Percentiles rank a stretch among this genome's conserved stretches.
Conservation (phyloP, 768 basidiomycete genomes). For the Rhizopogon roseolus region DNA sequence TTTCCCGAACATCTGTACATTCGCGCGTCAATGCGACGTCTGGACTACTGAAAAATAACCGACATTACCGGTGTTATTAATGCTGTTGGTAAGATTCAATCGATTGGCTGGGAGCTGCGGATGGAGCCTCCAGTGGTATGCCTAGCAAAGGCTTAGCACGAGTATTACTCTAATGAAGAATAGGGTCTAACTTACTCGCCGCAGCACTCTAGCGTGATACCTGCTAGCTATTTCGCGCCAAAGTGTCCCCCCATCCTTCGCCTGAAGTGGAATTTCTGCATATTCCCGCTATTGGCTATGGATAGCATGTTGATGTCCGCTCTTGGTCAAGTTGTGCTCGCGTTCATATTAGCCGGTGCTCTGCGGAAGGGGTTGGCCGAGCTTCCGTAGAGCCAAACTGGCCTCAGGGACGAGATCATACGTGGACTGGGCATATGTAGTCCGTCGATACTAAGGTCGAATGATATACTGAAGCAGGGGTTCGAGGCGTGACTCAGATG, state of each 20-base stretch:
- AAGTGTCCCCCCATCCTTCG: conserved; percentile 68
- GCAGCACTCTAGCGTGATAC: conserved; percentile 77
- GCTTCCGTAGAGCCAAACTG: conserved; percentile 76
- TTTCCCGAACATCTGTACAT: conserved; percentile 81
- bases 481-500: no score
- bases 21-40: neutral
- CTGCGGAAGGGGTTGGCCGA: conserved; percentile 51
- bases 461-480: conserved; percentile 78
- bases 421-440: conserved; percentile 52
- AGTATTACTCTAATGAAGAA: neutral
- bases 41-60: conserved; percentile 21
- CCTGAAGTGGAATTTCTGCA: conserved; percentile 26
- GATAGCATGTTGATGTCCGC: conserved; percentile 61
- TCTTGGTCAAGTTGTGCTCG: conserved; percentile 43
- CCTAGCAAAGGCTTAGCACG: conserved; percentile 35
- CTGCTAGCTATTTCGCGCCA: conserved; percentile 78
- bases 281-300: conserved; percentile 68
- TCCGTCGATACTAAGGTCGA: conserved; percentile 53
- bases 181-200: conserved; percentile 59
- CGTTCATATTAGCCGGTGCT: conserved; percentile 33
- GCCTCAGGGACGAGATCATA: conserved; percentile 70
- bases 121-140: conserved; percentile 81
- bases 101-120: conserved; percentile 65
- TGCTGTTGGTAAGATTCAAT: conserved; percentile 63
- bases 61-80: conserved; percentile 70